phyloP scores from a whole-genome alignment of 768 basidiomycete genomes.

The Mrakia gelida region DNA sequence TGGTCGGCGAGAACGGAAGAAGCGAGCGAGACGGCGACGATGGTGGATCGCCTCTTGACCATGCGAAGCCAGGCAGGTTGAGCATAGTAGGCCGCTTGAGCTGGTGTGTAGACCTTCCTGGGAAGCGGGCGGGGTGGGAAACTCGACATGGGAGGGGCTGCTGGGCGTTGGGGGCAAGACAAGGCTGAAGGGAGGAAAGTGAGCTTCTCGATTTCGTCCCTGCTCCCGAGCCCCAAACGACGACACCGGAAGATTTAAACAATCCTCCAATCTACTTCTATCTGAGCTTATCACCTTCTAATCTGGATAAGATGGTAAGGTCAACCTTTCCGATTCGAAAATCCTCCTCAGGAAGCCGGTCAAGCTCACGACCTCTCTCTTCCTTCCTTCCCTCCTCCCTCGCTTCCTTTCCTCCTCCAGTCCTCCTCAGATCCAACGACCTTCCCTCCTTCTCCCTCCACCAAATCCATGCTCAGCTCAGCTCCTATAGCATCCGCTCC shows the following conservation, averaged over 20 bases:
- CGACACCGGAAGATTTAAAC: too few species aligned
- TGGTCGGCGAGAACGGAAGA: slow-evolving; percentile 31
- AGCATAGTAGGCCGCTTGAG: background rate
- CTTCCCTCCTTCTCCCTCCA: background rate
- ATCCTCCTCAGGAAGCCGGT: background rate
- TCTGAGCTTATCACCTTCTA: too few species aligned
- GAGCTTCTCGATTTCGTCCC: slow-evolving; percentile 1
- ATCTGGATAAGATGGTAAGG: too few species aligned
- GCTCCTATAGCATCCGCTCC: background rate
- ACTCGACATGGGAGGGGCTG: background rate
- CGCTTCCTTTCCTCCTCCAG: background rate
- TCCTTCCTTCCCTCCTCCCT: background rate
- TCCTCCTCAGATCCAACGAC: background rate
- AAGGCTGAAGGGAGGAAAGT: background rate
- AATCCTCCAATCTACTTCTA: too few species aligned
- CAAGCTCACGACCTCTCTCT: background rate
- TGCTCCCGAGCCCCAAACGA: too few species aligned
- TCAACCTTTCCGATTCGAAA: background rate
- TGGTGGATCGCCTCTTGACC: background rate
- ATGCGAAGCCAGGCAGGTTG: background rate
- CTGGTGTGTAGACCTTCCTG: slow-evolving; percentile 8
- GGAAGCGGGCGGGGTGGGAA: background rate
- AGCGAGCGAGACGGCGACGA: background rate
- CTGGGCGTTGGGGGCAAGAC: background rate
- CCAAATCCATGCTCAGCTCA: background rate